Base-by-base conservation (phyloP, 169 alveolate genomes). In the Blepharisma undulans region DNA sequence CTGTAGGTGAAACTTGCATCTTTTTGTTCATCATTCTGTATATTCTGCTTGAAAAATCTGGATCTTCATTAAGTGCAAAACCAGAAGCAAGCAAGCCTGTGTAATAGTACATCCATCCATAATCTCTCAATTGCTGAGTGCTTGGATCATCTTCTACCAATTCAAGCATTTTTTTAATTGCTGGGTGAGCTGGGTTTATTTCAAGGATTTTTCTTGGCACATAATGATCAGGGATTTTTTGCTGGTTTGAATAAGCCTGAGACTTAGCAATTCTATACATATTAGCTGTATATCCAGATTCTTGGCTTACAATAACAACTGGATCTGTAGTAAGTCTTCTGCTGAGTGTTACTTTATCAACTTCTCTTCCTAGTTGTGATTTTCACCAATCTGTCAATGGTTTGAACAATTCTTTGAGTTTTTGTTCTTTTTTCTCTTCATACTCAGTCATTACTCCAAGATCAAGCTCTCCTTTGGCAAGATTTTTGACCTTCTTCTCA, bases 251-350 rank as follows among this genome's bases (percentile, higher is more conserved):
- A 78, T 98, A 99, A 60, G 99, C 97, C 66, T 98, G 98, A 14
- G 99, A 99, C 93, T 97, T 98, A 97, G 98, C 97, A 90, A 98
- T 98, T 93, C 98, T 96, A 93, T 98, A 99, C 99, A 99, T 98
- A 74, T 98, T 94, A 25, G 99, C 99, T 12, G 99, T 98, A 82
- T 98, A 97, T 8, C 99, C 99, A 84, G 97, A 95, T 93, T 98
- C 99, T 3, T 99, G 96, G 22, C 98, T 98, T 78, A 98, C 98
- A 91, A 98, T 94, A 36, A 97, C 96, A 34, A 98, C 98, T 32
- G 99, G 99, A 22, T 98, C 98, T 90, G 97, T 98, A n/a, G 95
- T 97, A 33, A 98, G 97, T 90, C 99, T 97, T 88, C 92, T 95
- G 76, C 99, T 96, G 66, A 98, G 92, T 72, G 94, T 94, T 77